These are phyloP conservation scores for Mycena alexandri DNA, from an alignment of 768 basidiomycete species.

Conservation along the genomic window DNA sequence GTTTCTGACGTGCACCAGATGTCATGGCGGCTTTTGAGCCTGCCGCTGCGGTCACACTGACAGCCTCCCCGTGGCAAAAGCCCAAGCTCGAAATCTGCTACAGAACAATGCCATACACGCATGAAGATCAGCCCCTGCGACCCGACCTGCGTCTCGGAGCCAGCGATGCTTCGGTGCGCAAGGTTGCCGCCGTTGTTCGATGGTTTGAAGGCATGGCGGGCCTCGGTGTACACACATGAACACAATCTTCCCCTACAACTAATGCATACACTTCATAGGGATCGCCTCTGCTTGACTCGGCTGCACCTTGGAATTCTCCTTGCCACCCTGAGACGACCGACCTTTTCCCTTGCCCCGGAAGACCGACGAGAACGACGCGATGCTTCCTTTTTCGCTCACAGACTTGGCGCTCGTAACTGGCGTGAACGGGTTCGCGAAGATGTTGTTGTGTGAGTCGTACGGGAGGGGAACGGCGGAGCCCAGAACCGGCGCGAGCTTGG, in stretches of 20 bases:
- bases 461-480: slow-evolving; percentile 36
- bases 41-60: slow-evolving; percentile 61
- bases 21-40: slow-evolving; percentile 63
- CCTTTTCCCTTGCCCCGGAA: slow-evolving; percentile 15
- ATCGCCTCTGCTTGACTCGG: background rate
- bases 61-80: slow-evolving; percentile 77
- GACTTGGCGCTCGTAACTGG: slow-evolving; percentile 16
- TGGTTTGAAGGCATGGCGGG: slow-evolving; percentile 88
- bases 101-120: slow-evolving; percentile 77
- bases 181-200: slow-evolving; percentile 70
- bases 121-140: slow-evolving; percentile 69
- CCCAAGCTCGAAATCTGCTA: slow-evolving; percentile 80
- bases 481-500: slow-evolving; percentile 33
- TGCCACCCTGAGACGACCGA: slow-evolving; percentile 5
- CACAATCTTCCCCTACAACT: background rate
- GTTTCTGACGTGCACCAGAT: slow-evolving; percentile 53
- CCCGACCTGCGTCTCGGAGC: slow-evolving; percentile 80
- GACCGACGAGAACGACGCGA: slow-evolving; percentile 1
- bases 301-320: slow-evolving; percentile 17
- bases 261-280: slow-evolving; percentile 10
- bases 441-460: slow-evolving; percentile 30
- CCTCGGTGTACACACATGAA: slow-evolving; percentile 41
- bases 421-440: slow-evolving; percentile 30
- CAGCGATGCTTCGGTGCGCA: slow-evolving; percentile 77
- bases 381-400: background rate